phyloP scores from a whole-genome alignment of 2,329 filamentous ascomycete genomes.

The Helotiales sp. region DNA sequence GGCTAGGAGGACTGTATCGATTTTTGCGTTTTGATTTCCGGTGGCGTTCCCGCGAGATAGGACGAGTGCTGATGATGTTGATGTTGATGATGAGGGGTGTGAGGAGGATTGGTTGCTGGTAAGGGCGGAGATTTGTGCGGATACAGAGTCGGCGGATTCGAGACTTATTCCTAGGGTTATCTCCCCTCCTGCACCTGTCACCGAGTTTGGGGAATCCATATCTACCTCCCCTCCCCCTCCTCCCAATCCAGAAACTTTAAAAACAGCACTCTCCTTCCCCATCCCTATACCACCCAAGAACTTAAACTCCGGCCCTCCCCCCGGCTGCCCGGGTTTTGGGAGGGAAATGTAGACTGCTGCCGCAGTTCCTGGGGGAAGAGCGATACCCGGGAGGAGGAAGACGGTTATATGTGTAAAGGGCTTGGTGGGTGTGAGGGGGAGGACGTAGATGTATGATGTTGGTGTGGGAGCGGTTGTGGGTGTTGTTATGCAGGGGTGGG shows the following conservation, averaged over 20 bases:
- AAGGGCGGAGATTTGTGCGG: conserved; percentile 64
- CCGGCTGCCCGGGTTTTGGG: no score
- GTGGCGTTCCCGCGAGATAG: not conserved
- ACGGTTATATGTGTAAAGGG: conserved; percentile 82
- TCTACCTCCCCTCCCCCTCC: conserved; percentile 41
- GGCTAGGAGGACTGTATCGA: conserved; percentile 74
- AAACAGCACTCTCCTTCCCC: conserved; percentile 89
- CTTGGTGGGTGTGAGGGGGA: conserved; percentile 42
- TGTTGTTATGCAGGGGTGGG: conserved; percentile 55
- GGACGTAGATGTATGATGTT: conserved; percentile 57
- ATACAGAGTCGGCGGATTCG: conserved; percentile 73
- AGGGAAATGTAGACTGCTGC: conserved; percentile 84
- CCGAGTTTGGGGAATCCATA: conserved; percentile 28
- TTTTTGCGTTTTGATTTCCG: not conserved
- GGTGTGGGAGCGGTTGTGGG: conserved; percentile 54
- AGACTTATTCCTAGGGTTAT: conserved; percentile 80
- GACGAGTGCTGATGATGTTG: conserved; percentile 19
- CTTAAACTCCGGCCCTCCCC: conserved; percentile 56
- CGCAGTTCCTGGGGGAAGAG: conserved; percentile 72
- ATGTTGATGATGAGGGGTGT: not conserved
- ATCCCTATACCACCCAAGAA: conserved; percentile 88
- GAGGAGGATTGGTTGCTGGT: conserved; percentile 36
- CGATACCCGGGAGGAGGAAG: conserved; percentile 76
- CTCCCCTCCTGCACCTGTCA: conserved; percentile 32
- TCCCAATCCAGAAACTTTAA: conserved; percentile 63